Percentiles rank a stretch among this genome's conserved stretches.
These are phyloP conservation scores for Oehlia diaphana DNA, from an alignment of 192 early-diverging fungal genomes.

Conservation along the genomic window DNA sequence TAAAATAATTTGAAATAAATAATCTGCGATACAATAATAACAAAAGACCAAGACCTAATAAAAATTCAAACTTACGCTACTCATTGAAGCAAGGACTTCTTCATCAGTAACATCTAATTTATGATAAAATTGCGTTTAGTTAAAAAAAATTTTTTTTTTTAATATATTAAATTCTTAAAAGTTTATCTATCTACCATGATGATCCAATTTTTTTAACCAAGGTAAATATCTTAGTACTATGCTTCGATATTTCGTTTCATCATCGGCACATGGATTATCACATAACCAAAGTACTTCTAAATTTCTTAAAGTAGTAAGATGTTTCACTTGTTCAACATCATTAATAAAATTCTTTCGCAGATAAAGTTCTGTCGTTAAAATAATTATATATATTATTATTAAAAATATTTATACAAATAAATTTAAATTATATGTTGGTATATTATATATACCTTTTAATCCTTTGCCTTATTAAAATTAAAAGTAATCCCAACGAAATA, in stretches of 20 bases:
- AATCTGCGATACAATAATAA: background rate
- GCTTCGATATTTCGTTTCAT: slow-evolving; percentile 23
- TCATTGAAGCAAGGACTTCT: slow-evolving; percentile 25
- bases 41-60: too few species aligned
- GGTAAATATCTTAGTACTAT: slow-evolving; percentile 15
- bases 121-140: background rate
- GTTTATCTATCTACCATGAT: slow-evolving; percentile 19
- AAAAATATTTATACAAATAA: background rate
- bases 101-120: slow-evolving; percentile 25
- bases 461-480: slow-evolving; percentile 16
- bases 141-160: background rate
- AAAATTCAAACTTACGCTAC: background rate
- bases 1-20: background rate
- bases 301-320: slow-evolving; percentile 18
- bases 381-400: background rate
- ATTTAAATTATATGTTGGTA: background rate
- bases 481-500: background rate
- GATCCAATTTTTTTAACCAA: slow-evolving; percentile 29
- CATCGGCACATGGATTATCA: slow-evolving; percentile 27
- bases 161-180: background rate
- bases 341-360: slow-evolving; percentile 28
- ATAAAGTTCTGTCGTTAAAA: slow-evolving; percentile 21
- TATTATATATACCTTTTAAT: slow-evolving; percentile 6
- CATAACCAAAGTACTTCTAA: slow-evolving; percentile 29
- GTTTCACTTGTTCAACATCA: slow-evolving; percentile 25